Evolutionary conservation across 2,329 filamentous ascomycete species (phyloP).

Genomic region (Trematosphaeria pertusa): DNA sequence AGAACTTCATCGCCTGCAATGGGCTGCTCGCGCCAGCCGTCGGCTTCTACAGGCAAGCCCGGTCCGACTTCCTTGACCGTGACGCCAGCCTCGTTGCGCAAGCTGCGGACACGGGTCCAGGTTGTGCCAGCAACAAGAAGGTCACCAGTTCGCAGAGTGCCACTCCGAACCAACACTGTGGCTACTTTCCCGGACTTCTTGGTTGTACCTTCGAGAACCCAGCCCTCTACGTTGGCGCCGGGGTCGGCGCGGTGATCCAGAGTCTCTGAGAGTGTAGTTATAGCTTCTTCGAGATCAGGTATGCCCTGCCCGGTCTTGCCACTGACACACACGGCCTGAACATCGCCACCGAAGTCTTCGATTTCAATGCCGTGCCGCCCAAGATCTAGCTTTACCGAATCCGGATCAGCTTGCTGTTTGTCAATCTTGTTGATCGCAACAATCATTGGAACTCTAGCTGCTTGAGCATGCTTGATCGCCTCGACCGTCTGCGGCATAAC

Average conservation of each 20-base stretch:
- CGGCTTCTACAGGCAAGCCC: conserved; percentile 87
- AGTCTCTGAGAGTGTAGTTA: conserved; percentile 84
- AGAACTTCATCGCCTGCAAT: conserved; percentile 86
- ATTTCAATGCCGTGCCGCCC: conserved; percentile 84
- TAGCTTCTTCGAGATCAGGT: conserved; percentile 88
- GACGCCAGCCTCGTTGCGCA: conserved; percentile 84
- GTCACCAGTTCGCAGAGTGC: conserved; percentile 81
- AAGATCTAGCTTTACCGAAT: conserved; percentile 88
- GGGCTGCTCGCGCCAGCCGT: conserved; percentile 92
- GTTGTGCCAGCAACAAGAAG: conserved; percentile 86
- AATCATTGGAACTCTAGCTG: conserved; percentile 90
- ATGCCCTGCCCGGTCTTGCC: conserved; percentile 95
- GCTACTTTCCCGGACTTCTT: conserved; percentile 85
- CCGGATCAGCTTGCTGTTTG: conserved; percentile 79
- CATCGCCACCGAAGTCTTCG: conserved; percentile 93
- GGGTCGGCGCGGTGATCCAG: conserved; percentile 85
- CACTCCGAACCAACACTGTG: conserved; percentile 86
- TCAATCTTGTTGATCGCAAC: conserved; percentile 98
- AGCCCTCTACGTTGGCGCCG: conserved; percentile 83
- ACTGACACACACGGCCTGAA: conserved; percentile 88
- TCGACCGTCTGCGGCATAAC: conserved; percentile 98
- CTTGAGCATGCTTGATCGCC: conserved; percentile 90
- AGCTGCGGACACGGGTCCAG: conserved; percentile 83
- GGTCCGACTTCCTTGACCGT: conserved; percentile 77
- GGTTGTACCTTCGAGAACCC: conserved; percentile 90